Conservation (phyloP, 169 alveolate genomes). For the Amoebophrya sp. region DNA sequence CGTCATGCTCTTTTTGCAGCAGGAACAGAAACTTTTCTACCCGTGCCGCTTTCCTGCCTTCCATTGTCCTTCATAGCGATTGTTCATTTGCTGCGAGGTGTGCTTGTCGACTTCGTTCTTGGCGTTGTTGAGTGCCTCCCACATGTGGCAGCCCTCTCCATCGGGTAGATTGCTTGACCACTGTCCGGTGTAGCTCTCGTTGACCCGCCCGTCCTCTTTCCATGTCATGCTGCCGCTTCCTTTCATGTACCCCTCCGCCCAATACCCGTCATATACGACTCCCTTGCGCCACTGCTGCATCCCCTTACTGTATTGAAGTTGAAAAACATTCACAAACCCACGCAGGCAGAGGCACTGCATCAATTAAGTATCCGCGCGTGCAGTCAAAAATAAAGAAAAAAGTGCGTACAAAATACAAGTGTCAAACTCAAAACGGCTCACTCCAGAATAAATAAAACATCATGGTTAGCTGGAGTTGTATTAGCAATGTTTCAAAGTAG, state of each 20-base stretch:
- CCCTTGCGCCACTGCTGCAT: conserved; percentile 19
- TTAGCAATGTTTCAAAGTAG: no score
- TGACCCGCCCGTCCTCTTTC: not conserved
- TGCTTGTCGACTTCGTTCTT: conserved; percentile 7
- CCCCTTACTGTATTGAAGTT: not conserved
- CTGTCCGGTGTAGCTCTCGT: not conserved
- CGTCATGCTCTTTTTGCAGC: no score
- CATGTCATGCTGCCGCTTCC: not conserved
- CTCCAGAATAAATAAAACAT: no score
- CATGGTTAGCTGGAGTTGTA: no score
- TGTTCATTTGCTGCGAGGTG: not conserved
- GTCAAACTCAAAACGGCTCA: no score
- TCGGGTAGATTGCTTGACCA: not conserved
- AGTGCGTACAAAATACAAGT: no score
- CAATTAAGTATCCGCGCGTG: no score
- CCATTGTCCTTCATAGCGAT: not conserved
- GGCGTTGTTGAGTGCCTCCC: not conserved
- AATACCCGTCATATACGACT: not conserved
- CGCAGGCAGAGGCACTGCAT: no score
- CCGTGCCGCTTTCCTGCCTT: not conserved
- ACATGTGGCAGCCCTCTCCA: not conserved
- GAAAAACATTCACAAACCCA: no score
- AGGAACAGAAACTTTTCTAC: no score
- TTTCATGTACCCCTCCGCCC: not conserved
- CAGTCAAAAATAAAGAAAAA: no score